phyloP scores from a whole-genome alignment of 768 basidiomycete species.

The Pilatotrama ljubarskyi region DNA sequence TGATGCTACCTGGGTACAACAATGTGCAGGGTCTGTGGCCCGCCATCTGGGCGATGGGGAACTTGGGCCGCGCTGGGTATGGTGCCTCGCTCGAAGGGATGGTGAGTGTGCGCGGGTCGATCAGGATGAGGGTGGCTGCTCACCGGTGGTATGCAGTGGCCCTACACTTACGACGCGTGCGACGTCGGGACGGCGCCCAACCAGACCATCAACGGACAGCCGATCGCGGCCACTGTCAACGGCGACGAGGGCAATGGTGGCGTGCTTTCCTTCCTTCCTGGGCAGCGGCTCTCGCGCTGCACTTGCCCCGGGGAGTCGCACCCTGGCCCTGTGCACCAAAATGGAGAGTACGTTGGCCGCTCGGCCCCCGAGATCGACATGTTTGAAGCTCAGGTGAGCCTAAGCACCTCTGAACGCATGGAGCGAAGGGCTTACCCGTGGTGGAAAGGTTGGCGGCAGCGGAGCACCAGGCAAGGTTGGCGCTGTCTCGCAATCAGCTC shows the following conservation, averaged over 20 bases:
- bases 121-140: constrained; percentile 1
- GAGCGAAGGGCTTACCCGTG: constrained; percentile 78
- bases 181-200: constrained; percentile 85
- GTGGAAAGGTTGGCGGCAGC: constrained; percentile 72
- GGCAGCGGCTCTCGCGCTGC: constrained; percentile 41
- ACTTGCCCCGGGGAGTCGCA: constrained; percentile 51
- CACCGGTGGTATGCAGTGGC: constrained; percentile 46
- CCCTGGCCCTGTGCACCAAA: constrained; percentile 50
- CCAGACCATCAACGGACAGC: constrained; percentile 70
- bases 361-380: constrained; percentile 73
- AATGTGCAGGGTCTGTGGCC: constrained; percentile 61
- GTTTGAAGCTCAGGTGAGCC: constrained; percentile 60
- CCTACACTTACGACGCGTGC: constrained; percentile 70
- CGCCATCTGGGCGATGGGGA: constrained; percentile 62
- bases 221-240: constrained; percentile 54
- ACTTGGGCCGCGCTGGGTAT: constrained; percentile 66
- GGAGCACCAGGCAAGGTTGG: background rate
- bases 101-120: constrained; percentile 29
- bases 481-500: constrained; percentile 68
- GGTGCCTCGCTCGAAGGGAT: constrained; percentile 62
- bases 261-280: constrained; percentile 50
- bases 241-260: constrained; percentile 51
- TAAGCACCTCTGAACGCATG: constrained; percentile 52
- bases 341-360: constrained; percentile 63
- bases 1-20: constrained; percentile 65